These are phyloP conservation scores for Neoarthrinium moseri DNA, from an alignment of 2,329 filamentous ascomycete species.

Conservation along the genomic window DNA sequence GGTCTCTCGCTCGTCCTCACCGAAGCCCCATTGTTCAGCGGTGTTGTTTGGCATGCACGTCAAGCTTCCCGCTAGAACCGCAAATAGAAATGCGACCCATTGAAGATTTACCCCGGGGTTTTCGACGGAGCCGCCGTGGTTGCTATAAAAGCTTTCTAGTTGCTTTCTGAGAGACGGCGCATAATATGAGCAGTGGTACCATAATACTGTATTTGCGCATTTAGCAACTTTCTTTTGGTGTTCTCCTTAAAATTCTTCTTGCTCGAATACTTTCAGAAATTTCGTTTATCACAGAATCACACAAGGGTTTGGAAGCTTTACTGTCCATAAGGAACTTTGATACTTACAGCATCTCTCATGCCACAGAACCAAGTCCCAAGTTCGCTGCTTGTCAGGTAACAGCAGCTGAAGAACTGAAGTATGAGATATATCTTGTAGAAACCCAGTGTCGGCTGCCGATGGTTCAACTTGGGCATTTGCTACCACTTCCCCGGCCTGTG, in stretches of 20 bases:
- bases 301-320: too few relatives aligned
- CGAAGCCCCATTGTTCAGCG: conserved; percentile 36
- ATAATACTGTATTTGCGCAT: too few relatives aligned
- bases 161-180: conserved; percentile 33
- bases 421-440: conserved; percentile 10
- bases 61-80: conserved; percentile 40
- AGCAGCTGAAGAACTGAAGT: conserved; percentile 18
- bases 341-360: conserved; percentile 17
- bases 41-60: conserved; percentile 34
- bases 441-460: background rate
- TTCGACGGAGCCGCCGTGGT: conserved; percentile 30
- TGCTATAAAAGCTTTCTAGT: conserved; percentile 34
- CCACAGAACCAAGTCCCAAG: conserved; percentile 21
- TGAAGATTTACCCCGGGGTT: conserved; percentile 35
- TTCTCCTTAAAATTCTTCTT: too few relatives aligned
- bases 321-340: too few relatives aligned
- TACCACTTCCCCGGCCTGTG: conserved; percentile 9
- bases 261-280: too few relatives aligned
- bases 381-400: conserved; percentile 15
- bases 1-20: conserved; percentile 34
- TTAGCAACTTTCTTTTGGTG: too few relatives aligned
- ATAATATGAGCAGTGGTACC: conserved; percentile 23
- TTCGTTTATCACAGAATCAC: too few relatives aligned
- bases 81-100: conserved; percentile 44
- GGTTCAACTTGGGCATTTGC: conserved; percentile 6